A percentile compares a stretch with the other conserved stretches of the same genome.
Evolutionary conservation across 305 asterid species (phyloP).

Genomic region (Ruellia speciosa): DNA sequence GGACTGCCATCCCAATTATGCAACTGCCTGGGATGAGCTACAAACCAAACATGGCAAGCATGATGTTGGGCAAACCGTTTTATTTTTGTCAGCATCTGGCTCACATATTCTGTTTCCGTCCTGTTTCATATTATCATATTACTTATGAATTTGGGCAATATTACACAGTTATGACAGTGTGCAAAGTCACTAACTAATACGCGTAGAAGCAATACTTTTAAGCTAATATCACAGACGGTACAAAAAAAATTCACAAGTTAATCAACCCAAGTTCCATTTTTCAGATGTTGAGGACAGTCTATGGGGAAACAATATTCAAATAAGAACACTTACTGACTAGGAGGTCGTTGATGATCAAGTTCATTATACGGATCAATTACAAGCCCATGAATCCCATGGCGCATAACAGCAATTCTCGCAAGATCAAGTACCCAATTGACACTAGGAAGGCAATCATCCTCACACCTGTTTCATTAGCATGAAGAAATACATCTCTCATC

Average conservation of each 20-base stretch:
- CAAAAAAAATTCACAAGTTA: too few species aligned
- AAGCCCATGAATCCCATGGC: constrained; percentile 85
- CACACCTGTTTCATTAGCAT: constrained; percentile 58
- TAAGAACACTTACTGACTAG: constrained; percentile 55
- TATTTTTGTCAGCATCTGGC: constrained; percentile 88
- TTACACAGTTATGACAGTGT: too few species aligned
- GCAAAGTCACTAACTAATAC: too few species aligned
- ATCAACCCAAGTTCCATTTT: too few species aligned
- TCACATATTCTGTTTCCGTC: constrained; percentile 95
- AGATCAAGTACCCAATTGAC: constrained; percentile 84
- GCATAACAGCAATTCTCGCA: constrained; percentile 76
- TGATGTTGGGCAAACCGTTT: constrained; percentile 97
- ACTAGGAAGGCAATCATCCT: constrained; percentile 81
- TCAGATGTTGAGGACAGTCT: too few species aligned
- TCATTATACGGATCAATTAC: constrained; percentile 97
- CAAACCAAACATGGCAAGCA: constrained; percentile 95
- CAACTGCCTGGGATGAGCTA: constrained; percentile 98
- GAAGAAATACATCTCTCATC: neutral
- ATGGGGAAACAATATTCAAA: neutral
- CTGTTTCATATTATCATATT: constrained; percentile 25
- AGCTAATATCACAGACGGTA: too few species aligned
- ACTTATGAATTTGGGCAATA: too few species aligned
- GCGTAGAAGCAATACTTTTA: too few species aligned
- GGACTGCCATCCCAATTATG: constrained; percentile 80
- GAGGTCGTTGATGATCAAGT: constrained; percentile 89